Conservation (phyloP, 768 basidiomycete genomes). For the Nevesoporus exiguus region DNA sequence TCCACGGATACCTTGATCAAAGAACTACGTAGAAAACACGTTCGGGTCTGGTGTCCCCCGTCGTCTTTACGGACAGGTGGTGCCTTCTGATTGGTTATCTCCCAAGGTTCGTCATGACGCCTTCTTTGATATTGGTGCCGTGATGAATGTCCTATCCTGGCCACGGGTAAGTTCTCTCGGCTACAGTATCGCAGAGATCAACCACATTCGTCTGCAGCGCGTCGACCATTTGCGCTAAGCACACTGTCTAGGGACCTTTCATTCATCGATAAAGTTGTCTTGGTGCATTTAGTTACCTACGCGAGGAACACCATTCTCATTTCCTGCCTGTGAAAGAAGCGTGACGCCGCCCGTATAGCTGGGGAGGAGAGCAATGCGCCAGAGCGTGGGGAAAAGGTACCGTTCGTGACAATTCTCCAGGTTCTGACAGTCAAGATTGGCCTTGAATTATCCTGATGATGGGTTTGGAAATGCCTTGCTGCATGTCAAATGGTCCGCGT, state of each 20-base stretch:
- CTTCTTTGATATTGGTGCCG: neutral
- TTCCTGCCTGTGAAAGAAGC: neutral
- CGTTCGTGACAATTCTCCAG: neutral
- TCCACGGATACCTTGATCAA: slow-evolving; percentile 31
- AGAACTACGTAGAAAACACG: slow-evolving; percentile 15
- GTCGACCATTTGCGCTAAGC: slow-evolving; percentile 7
- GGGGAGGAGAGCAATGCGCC: slow-evolving; percentile 1
- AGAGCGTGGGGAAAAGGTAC: slow-evolving; percentile 9
- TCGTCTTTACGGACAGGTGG: slow-evolving; percentile 4
- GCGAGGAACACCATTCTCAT: neutral
- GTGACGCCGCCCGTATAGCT: neutral
- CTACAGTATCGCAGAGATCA: neutral
- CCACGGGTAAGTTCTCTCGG: slow-evolving; percentile 13
- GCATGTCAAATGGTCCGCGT: slow-evolving; percentile 1
- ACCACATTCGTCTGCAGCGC: slow-evolving; percentile 2
- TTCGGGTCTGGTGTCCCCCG: slow-evolving; percentile 7
- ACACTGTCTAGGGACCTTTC: slow-evolving; percentile 1
- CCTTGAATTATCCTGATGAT: neutral
- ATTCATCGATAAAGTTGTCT: slow-evolving; percentile 21
- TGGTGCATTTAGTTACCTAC: slow-evolving; percentile 9
- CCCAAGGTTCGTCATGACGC: slow-evolving; percentile 19
- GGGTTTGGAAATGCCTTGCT: slow-evolving; percentile 16
- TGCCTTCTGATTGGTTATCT: neutral
- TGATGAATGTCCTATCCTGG: neutral
- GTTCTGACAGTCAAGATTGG: slow-evolving; percentile 2